Percentiles rank a stretch among this genome's conserved stretches.
Conservation (phyloP, 306 rosid species). For the Quillaja saponaria region DNA sequence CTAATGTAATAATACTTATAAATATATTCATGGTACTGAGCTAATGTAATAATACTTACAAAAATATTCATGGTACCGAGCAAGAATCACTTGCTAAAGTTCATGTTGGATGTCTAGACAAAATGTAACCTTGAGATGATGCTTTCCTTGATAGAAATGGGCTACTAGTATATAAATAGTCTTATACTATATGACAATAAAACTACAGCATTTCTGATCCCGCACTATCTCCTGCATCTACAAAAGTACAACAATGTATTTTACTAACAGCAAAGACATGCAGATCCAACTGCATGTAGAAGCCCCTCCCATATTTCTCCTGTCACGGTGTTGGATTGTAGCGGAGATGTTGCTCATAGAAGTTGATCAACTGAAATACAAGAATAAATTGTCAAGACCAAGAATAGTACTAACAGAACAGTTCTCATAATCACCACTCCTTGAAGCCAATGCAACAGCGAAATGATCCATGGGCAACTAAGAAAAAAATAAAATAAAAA, state of each 20-base stretch:
- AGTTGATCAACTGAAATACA: slow-evolving; percentile 70
- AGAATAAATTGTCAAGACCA: slow-evolving; percentile 20
- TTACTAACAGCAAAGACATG: slow-evolving; percentile 30
- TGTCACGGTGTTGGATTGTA: slow-evolving; percentile 54
- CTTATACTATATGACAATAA: slow-evolving; percentile 19
- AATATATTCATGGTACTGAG: no score
- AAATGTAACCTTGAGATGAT: background rate
- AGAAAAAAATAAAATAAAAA: background rate
- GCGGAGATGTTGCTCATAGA: slow-evolving; percentile 88
- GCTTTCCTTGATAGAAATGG: slow-evolving; percentile 10
- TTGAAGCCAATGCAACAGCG: slow-evolving; percentile 12
- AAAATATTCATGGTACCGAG: no score
- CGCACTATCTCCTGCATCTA: slow-evolving; percentile 40
- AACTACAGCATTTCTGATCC: slow-evolving; percentile 32
- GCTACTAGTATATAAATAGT: slow-evolving; percentile 22
- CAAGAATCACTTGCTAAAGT: background rate
- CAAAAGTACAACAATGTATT: slow-evolving; percentile 33
- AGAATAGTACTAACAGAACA: slow-evolving; percentile 8
- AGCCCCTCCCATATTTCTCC: slow-evolving; percentile 34
- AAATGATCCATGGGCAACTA: no score
- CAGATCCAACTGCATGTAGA: slow-evolving; percentile 31
- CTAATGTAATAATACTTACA: no score
- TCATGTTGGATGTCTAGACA: slow-evolving; percentile 21
- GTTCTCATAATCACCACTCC: background rate
- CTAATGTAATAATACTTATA: no score